Percentiles rank a stretch among this genome's conserved stretches.
Conservation (phyloP, 2,329 filamentous ascomycete species). For the Arthrobotrys entomopaga region DNA sequence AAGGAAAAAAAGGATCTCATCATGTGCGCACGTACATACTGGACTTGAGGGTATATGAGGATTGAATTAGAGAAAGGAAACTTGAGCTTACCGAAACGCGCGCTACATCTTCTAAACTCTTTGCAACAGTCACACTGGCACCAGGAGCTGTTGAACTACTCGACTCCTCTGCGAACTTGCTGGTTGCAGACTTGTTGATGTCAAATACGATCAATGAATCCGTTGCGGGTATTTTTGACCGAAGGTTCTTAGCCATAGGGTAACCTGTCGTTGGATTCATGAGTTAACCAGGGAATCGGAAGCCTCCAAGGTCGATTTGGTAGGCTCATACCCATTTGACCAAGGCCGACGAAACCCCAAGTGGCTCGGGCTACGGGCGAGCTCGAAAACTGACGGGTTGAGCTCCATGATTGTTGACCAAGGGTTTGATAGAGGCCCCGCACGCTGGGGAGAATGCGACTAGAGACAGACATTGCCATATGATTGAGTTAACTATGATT, state of each 20-base stretch:
- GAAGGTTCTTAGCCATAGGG: conserved; percentile 77
- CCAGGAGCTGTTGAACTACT: conserved; percentile 61
- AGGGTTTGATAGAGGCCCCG: conserved; percentile 6
- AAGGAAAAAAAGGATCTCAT: conserved; percentile 65
- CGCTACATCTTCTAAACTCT: conserved; percentile 71
- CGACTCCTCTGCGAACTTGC: conserved; percentile 69
- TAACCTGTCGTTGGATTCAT: conserved; percentile 66
- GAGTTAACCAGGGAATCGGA: conserved; percentile 8
- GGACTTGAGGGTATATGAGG: no score
- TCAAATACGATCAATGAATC: conserved; percentile 75
- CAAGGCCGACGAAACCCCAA: conserved; percentile 71
- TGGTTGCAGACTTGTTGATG: conserved; percentile 69
- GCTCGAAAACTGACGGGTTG: conserved; percentile 63
- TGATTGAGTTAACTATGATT: background rate
- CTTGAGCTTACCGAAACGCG: conserved; percentile 71
- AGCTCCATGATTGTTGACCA: conserved; percentile 11
- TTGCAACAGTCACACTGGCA: conserved; percentile 68
- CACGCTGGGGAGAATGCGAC: conserved; percentile 12
- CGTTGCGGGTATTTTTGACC: conserved; percentile 71
- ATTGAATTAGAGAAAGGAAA: background rate
- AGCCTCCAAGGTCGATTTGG: conserved; percentile 41
- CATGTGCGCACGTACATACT: conserved; percentile 61
- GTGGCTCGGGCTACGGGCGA: conserved; percentile 64
- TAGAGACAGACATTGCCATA: conserved; percentile 22
- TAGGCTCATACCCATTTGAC: conserved; percentile 69